phyloP scores from a whole-genome alignment of 2,329 filamentous ascomycete species.

The Annulohypoxylon truncatum region DNA sequence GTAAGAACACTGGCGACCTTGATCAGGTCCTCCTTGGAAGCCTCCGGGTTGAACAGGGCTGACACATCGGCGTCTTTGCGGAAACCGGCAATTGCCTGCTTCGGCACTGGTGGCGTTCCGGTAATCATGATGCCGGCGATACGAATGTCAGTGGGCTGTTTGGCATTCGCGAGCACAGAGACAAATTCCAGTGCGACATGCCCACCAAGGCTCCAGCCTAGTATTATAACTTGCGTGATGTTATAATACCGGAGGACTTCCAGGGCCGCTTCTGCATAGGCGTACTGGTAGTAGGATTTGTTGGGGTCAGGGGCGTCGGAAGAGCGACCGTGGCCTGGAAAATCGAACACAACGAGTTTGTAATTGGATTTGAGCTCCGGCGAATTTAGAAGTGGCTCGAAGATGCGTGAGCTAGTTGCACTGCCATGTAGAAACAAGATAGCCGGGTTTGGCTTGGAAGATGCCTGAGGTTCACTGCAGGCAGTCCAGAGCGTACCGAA shows the following conservation, averaged over 20 bases:
- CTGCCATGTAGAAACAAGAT: slow-evolving; percentile 29
- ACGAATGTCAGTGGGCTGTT: slow-evolving; percentile 27
- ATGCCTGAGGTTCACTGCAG: slow-evolving; percentile 28
- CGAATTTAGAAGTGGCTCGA: slow-evolving; percentile 24
- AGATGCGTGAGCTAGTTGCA: slow-evolving; percentile 28
- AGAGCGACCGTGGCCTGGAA: slow-evolving; percentile 28
- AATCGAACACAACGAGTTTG: slow-evolving; percentile 30
- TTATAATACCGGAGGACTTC: slow-evolving; percentile 27
- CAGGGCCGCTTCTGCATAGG: slow-evolving; percentile 27
- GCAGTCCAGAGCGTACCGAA: slow-evolving; percentile 23
- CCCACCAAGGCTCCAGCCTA: slow-evolving; percentile 29
- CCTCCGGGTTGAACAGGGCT: slow-evolving; percentile 28
- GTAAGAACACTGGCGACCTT: slow-evolving; percentile 28
- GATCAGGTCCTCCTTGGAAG: slow-evolving; percentile 28
- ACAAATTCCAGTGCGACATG: slow-evolving; percentile 27
- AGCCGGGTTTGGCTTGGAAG: slow-evolving; percentile 26
- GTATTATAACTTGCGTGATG: slow-evolving; percentile 27
- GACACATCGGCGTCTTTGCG: slow-evolving; percentile 27
- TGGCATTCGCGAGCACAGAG: slow-evolving; percentile 20
- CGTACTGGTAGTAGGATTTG: slow-evolving; percentile 29
- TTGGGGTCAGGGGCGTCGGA: slow-evolving; percentile 29
- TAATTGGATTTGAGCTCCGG: slow-evolving; percentile 27
- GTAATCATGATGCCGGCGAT: slow-evolving; percentile 30
- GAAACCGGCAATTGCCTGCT: slow-evolving; percentile 26
- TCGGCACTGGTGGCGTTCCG: slow-evolving; percentile 27